Percentiles rank a stretch among this genome's conserved stretches.
Evolutionary conservation across 129 eudicot species (phyloP).

Genomic region (Helichrysum umbraculigerum): DNA sequence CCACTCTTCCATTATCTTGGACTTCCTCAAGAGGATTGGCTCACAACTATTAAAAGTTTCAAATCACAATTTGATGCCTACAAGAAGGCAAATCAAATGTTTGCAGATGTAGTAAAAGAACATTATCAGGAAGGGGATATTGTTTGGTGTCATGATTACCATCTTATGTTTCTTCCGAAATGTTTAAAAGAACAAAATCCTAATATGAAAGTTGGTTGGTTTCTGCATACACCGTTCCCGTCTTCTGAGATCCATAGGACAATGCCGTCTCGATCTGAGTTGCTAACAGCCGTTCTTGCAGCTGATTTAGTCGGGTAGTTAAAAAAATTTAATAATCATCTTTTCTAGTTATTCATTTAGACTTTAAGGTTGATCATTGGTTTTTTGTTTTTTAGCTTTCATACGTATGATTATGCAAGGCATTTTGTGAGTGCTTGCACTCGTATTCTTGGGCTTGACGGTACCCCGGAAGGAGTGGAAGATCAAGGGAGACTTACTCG

Average conservation of each 20-base stretch:
- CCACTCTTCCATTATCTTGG: slow-evolving; percentile 87
- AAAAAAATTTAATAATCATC: neutral
- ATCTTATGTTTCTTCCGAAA: slow-evolving; percentile 76
- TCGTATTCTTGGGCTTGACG: slow-evolving; percentile 87
- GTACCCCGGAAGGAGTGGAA: slow-evolving; percentile 88
- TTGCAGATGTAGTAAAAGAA: slow-evolving; percentile 77
- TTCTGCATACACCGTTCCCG: slow-evolving; percentile 92
- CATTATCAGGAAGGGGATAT: slow-evolving; percentile 83
- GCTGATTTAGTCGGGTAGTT: slow-evolving; percentile 83
- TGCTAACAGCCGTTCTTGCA: slow-evolving; percentile 78
- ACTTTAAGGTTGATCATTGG: neutral
- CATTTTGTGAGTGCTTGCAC: slow-evolving; percentile 91
- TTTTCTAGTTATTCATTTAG: neutral
- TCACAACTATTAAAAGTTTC: slow-evolving; percentile 67
- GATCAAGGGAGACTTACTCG: slow-evolving; percentile 90
- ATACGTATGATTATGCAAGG: slow-evolving; percentile 84
- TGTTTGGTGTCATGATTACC: slow-evolving; percentile 94
- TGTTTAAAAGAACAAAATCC: slow-evolving; percentile 63
- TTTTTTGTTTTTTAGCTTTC: slow-evolving; percentile 52
- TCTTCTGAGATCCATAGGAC: slow-evolving; percentile 81
- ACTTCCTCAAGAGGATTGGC: slow-evolving; percentile 86
- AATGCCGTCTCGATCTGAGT: slow-evolving; percentile 79
- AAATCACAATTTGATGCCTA: slow-evolving; percentile 85
- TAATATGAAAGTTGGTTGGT: slow-evolving; percentile 86
- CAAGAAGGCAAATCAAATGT: slow-evolving; percentile 81